Base-by-base conservation (phyloP, 495 filamentous ascomycete genomes). In the Evansstolkia leycettana region DNA sequence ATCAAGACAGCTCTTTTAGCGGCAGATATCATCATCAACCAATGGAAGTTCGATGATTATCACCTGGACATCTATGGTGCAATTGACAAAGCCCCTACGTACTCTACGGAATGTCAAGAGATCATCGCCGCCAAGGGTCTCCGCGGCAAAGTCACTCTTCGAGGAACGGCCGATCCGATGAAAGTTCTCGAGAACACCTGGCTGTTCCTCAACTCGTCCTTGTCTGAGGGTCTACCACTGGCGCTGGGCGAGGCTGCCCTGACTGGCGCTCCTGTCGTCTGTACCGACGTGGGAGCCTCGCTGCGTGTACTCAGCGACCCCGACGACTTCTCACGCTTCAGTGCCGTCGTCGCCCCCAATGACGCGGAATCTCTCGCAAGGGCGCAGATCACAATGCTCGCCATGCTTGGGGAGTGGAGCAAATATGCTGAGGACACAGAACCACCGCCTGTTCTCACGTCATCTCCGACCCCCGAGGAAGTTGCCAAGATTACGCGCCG, bases 161-260 rank as follows among this genome's bases (percentile, higher is more conserved):
- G 65, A 14, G 75, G 75, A 12, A 72, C 66, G n/a, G 60, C 64
- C 9, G 69, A 76, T 32, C 70, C 73, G 0, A 62, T 65, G 42
- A 65, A 64, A 33, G 75, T 77, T 5, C 64, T 79, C 2, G 56
- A 72, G 27, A 69, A 73, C 33, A 72, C 72, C 27, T 80, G 75
- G 75, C 62, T 78, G 5, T 80, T 80, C 57, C 60, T 80, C 24
- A 80, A 80, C 52, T 80, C 75, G 0, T 80, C 75, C 3, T 59
- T 80, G 2, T 78, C 75, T 5, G 75, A 80, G 51, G 75, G 75
- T 40, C 66, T 80, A 0, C 75, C 75, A 0, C 57, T 80, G 8
- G 75, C 75, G n/a, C 60, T 80, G 2, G 75, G 74, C 10, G 75
- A 80, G 51, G 75, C 75, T 13, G 75, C 75, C 17, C 49, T 76